Base-by-base conservation (phyloP, 305 asterid species). In the Striga hermonthica region DNA sequence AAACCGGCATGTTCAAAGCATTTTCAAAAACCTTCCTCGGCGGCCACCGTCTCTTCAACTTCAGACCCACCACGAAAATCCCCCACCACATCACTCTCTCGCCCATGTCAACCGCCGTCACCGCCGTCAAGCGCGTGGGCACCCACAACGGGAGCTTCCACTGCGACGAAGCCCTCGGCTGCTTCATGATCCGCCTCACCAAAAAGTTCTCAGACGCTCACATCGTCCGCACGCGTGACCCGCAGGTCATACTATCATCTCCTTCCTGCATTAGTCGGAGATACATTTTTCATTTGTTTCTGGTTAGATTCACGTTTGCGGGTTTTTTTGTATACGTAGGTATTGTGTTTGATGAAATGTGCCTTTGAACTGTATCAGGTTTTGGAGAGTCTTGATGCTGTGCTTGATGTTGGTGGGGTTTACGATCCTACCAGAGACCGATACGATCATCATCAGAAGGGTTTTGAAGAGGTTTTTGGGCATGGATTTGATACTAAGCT, bases 161-260 rank as follows among this genome's bases (percentile, higher is more conserved):
- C 78, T 93, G 97, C 71, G 97, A 93, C 75, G 95, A 90, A 75
- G 96, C 95, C 75, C 95, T 90, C n/a, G 96, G 95, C 55, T 93
- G 97, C 86, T 93, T 88, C 78, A 90, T 90, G 92, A 90, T 90
- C 73, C 94, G 96, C 70, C 96, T 86, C 67, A 84, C 95, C 10
- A 74, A 82, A 12, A 85, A 75, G 64, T 90, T 83, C 56, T 67
- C 73, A 68, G 81, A 84, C 12, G 99, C 99, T 65, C 82, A 76
- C 57, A 76, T 93, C 70, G 81, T 90, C 71, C 92, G 95, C 64
- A 74, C 90, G 62, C 94, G 96, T 60, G 97, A 93, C 65, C 70
- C 95, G 35, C 80, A 88, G 95, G 99, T 84, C 28, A 5, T 49
- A 2, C 9, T 65, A 6, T 58, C 16, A 0, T 4, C 6, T 37